Evolutionary conservation across 257 asterid species (phyloP), one percentile per base, ranked within the genome.

Genomic region (Rubia yunnanensis): DNA sequence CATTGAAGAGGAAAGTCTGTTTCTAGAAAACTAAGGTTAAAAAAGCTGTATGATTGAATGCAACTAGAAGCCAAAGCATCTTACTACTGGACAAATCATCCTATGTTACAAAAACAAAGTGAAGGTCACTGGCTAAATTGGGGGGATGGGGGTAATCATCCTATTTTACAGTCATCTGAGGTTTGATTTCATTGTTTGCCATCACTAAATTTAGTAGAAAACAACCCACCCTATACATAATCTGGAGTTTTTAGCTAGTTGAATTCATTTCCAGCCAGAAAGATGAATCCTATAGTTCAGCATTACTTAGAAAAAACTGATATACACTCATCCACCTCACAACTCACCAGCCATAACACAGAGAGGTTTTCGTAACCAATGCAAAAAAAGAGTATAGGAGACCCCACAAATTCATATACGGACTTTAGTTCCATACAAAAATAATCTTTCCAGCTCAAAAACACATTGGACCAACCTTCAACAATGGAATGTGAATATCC

Each of bases 401-500:
- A 31, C 5, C 15, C 50, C 46, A 67, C 26, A 4, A 48, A 65
- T 74, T 69, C 55, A 35, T n/a, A 54, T 24, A 62, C 39, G 70
- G 72, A 52, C 59, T 59, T 24, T 35, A 61, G 35, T 11, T 58
- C 10, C 54, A 46, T 15, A 66, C 2, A 44, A 61, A 70, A 63
- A 53, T 28, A 71, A 65, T 60, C 39, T 55, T 65, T 38, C 24
- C 17, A 49, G 53, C 7, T 18, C 7, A 34, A 49, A 49, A 67
- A 31, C 60, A 15, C 68, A 74, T 44, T 67, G 56, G 52, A 78
- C 85, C 60, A 54, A 85, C 86, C 88, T 90, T 94, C 66, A 90
- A 75, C 79, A 94, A 70, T 15, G 99, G 99, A 80, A 94, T 94
- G 73, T 94, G 99, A 78, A 94, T 82, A 69, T 88, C 95, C 56